Base-by-base conservation (phyloP, 345 rosid genomes). In the Citrus reticulata region DNA sequence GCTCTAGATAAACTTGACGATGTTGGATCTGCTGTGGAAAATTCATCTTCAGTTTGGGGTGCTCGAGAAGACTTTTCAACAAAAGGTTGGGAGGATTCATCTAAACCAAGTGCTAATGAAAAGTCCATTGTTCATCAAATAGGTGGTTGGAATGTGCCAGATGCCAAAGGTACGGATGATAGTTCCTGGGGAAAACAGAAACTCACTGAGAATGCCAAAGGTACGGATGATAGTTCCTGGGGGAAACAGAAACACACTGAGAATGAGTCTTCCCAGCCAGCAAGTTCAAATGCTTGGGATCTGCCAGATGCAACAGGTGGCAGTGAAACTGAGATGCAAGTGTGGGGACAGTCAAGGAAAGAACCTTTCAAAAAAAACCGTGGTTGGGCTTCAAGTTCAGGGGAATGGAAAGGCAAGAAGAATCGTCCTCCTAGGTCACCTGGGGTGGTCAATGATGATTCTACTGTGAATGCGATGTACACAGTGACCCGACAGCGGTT, bases 401-500 rank as follows among this genome's bases (percentile, higher is more conserved):
- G 81, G 73, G 93, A 89, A n/a, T 90, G 93, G 93, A 93, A 83
- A 82, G 78, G 78, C 70, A 90, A 84, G 82, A 92, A 79, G 80
- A 85, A 85, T 81, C 89, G 78, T 72, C 90, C 88, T 81, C 77
- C 88, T 14, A 86, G 79, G 77, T 70, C 91, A 46, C 82, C 90
- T 73, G 88, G 88, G 75, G 63, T 58, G 66, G 63, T 27, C 27
- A 72, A 76, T 57, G 86, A 79, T 60, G 86, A 89, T 60, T 74
- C 89, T 57, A 37, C 46, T 66, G 68, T 69, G 17, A 84, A 80
- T 70, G 84, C 83, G 1, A 73, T 91, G 82, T 88, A 65, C 27
- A 91, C 98, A 13, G 83, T 54, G 5, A 92, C 95, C 2, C 77
- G 95, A 69, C 98, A 91, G 60, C 89, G 93, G 74, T 55, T 94